A percentile compares a stretch with the other conserved stretches of the same genome.
Conservation (phyloP, 257 asterid genomes). For the Agastache rugosa region DNA sequence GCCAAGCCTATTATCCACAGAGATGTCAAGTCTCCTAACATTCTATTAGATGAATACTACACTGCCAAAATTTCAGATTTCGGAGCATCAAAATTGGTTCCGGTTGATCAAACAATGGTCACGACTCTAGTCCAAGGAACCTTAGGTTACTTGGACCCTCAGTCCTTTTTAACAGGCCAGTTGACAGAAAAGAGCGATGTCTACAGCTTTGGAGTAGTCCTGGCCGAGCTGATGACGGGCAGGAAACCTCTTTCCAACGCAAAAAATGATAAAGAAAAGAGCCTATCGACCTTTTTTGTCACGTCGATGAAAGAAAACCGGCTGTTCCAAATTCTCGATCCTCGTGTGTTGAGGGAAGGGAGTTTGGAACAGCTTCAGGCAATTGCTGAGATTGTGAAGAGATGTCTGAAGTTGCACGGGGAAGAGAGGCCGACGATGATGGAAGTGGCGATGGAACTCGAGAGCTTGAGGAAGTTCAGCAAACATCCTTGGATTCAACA, state of each 20-base stretch:
- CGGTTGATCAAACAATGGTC: conserved; percentile 43
- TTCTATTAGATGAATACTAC: conserved; percentile 32
- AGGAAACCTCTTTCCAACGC: conserved; percentile 34
- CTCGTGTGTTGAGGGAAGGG: conserved; percentile 48
- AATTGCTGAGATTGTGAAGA: conserved; percentile 47
- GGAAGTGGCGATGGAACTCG: conserved; percentile 59
- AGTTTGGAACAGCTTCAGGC: conserved; percentile 42
- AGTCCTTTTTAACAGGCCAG: conserved; percentile 42
- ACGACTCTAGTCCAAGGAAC: conserved; percentile 47
- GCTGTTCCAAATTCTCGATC: conserved; percentile 46
- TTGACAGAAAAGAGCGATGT: conserved; percentile 46
- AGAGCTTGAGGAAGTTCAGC: conserved; percentile 34
- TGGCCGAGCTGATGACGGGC: conserved; percentile 52
- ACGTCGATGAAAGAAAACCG: conserved; percentile 40
- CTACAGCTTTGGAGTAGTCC: conserved; percentile 48
- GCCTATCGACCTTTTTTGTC: conserved; percentile 48
- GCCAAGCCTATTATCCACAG: conserved; percentile 49
- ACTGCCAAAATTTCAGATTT: conserved; percentile 46
- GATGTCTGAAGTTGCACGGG: conserved; percentile 48
- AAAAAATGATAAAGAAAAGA: conserved; percentile 34
- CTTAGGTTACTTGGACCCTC: conserved; percentile 48
- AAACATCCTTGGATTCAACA: conserved; percentile 3
- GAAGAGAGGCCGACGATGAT: conserved; percentile 62
- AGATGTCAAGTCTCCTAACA: conserved; percentile 47
- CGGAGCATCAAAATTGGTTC: conserved; percentile 46